Conservation (phyloP, 176 grass and related monocot species). For the Secale cereale region DNA sequence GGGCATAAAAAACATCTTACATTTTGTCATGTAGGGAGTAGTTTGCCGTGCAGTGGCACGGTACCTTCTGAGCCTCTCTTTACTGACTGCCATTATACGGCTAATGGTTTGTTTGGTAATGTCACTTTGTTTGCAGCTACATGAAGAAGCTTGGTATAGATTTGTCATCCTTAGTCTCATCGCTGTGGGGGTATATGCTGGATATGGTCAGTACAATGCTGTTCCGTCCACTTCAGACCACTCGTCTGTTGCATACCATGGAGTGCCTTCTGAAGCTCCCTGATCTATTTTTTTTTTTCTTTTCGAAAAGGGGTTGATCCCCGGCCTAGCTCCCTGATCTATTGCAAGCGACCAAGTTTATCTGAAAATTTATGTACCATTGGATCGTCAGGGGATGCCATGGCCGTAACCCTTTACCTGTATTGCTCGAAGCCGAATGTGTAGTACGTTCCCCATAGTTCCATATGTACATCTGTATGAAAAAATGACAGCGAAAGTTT, state of each 20-base stretch:
- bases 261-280: slow-evolving; percentile 52
- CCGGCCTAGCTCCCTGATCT: slow-evolving; percentile 41
- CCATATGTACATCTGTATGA: not conserved
- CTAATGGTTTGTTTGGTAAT: not conserved
- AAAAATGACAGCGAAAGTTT: not conserved
- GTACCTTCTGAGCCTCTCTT: not conserved
- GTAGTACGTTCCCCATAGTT: not conserved
- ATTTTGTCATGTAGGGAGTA: too few relatives aligned
- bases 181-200: slow-evolving; percentile 60
- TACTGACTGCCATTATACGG: not conserved
- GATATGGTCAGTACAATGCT: slow-evolving; percentile 80
- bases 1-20: too few relatives aligned
- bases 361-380: not conserved
- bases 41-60: not conserved
- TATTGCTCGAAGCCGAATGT: not conserved
- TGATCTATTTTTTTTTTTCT: too few relatives aligned
- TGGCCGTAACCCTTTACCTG: not conserved
- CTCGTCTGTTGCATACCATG: slow-evolving; percentile 44
- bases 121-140: slow-evolving; percentile 55
- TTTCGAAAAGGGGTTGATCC: too few relatives aligned
- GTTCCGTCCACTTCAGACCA: slow-evolving; percentile 45
- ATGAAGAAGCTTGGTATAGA: slow-evolving; percentile 97
- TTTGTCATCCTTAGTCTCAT: slow-evolving; percentile 79
- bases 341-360: not conserved
- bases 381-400: not conserved